Evolutionary conservation across 2,329 filamentous ascomycete species (phyloP), one percentile per base, ranked within the genome.

Genomic region (Coleophoma crateriformis): DNA sequence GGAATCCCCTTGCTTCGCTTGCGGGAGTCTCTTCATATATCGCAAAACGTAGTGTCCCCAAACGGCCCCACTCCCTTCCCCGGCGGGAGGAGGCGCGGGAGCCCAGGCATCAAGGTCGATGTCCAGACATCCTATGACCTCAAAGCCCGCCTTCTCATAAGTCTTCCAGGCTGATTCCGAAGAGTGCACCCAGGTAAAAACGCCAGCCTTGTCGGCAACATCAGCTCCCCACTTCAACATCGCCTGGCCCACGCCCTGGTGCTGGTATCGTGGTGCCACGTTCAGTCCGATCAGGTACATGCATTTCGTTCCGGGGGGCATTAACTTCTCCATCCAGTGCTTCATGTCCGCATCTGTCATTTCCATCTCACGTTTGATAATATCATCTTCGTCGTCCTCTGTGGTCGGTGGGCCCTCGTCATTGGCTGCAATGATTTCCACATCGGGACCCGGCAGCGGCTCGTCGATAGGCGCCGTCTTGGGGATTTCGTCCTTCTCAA

Each of bases 281-380:
- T 63, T 60, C 7, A 69, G 54, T 10, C 59, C 62, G 22, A 64
- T 64, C 12, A 72, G 49, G 46, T 66, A 69, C 63, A 70, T 57
- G 50, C 67, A 69, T 43, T 60, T 55, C 6, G 49, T 53, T 0
- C 55, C 57, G 3, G 52, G 57, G 7, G 52, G 58, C 51, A 69
- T 60, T 37, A 66, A 42, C 11, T 58, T 49, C 7, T 34, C 39
- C 27, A 57, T 57, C 42, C 59, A 65, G 20, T 66, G 52, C 5
- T 57, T 53, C 53, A 71, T 54, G 45, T 69, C 63, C 4, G 50
- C 55, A 34, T 56, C 54, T 12, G 65, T 69, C 27, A 66, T 52
- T 3, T 55, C 54, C 39, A 62, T 58, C 2, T 70, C 58, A 27
- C 62, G 56, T 32, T 59, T 56, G 46, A 69, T 60, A 2, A 14